Conservation (phyloP, 2,329 filamentous ascomycete species). For the Bipolaris sorokiniana region DNA sequence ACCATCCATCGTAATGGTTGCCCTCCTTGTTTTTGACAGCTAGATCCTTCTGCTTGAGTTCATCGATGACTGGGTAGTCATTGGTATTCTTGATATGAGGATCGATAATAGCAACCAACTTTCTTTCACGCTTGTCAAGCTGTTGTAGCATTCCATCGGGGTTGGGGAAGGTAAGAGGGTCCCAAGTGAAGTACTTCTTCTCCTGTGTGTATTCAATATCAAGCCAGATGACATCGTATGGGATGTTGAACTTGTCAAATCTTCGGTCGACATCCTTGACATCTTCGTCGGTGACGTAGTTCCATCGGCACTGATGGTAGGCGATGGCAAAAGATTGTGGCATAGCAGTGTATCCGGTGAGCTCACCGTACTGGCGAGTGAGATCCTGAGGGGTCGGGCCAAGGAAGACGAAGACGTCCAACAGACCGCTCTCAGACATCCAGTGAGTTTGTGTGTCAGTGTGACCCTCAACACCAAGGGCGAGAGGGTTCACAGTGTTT, state of each 20-base stretch:
- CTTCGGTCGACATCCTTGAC: constrained; percentile 95
- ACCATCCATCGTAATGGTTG: constrained; percentile 93
- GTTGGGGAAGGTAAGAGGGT: constrained; percentile 83
- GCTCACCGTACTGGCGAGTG: constrained; percentile 80
- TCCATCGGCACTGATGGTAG: constrained; percentile 98
- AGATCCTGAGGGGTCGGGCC: constrained; percentile 85
- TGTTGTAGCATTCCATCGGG: constrained; percentile 88
- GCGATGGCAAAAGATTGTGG: constrained; percentile 91
- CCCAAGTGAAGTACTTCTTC: constrained; percentile 99
- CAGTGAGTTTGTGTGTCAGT: constrained; percentile 90
- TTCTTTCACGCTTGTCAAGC: constrained; percentile 81
- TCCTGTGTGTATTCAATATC: constrained; percentile 97
- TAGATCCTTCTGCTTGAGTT: constrained; percentile 82
- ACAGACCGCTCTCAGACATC: constrained; percentile 88
- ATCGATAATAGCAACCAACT: constrained; percentile 93
- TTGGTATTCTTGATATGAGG: constrained; percentile 95
- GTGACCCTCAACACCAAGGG: constrained; percentile 71
- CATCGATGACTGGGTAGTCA: constrained; percentile 75
- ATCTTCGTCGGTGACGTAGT: constrained; percentile 96
- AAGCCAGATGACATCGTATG: constrained; percentile 98
- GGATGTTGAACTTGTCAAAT: constrained; percentile 93
- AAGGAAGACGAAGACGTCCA: constrained; percentile 94
- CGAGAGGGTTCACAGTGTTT: constrained; percentile 74
- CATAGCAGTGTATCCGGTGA: constrained; percentile 89
- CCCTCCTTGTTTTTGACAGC: constrained; percentile 90